Conservation (phyloP, 768 basidiomycete species). For the Termitomyces sp. region DNA sequence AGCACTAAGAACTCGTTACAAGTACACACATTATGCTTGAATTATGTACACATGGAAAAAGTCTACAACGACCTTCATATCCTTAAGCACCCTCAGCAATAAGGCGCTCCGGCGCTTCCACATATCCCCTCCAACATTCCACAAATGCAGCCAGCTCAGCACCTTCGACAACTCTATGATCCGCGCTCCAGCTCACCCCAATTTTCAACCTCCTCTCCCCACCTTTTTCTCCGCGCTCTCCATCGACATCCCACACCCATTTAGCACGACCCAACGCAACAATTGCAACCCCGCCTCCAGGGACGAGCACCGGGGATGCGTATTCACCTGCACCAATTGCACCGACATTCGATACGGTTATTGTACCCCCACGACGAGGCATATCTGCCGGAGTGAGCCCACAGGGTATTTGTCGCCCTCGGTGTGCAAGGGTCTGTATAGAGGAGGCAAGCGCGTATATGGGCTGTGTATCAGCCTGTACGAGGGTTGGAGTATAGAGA, state of each 20-base stretch:
- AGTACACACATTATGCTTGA: not conserved
- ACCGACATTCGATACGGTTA: slow-evolving; percentile 81
- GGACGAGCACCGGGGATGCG: slow-evolving; percentile 72
- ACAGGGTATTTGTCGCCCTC: slow-evolving; percentile 63
- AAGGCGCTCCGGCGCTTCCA: slow-evolving; percentile 68
- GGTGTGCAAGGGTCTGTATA: slow-evolving; percentile 53
- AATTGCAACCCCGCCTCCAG: slow-evolving; percentile 81
- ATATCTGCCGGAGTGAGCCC: slow-evolving; percentile 63
- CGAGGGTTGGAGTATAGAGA: slow-evolving; percentile 75
- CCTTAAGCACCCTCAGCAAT: slow-evolving; percentile 45
- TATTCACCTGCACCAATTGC: slow-evolving; percentile 67
- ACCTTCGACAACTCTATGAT: slow-evolving; percentile 85
- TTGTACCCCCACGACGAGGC: slow-evolving; percentile 70
- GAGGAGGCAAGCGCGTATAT: slow-evolving; percentile 58
- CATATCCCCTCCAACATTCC: slow-evolving; percentile 76
- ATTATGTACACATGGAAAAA: not conserved
- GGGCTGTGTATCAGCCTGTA: slow-evolving; percentile 43
- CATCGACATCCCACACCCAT: slow-evolving; percentile 70
- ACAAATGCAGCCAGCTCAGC: slow-evolving; percentile 88
- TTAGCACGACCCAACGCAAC: slow-evolving; percentile 75
- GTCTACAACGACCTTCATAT: not conserved
- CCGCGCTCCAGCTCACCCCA: slow-evolving; percentile 77
- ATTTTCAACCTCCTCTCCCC: slow-evolving; percentile 54
- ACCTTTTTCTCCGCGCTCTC: slow-evolving; percentile 31
- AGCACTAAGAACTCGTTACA: not conserved